Evolutionary conservation across 2,329 filamentous ascomycete genomes (phyloP), one percentile per base, ranked within the genome.

Genomic region (Aspergillus puulaauensis): DNA sequence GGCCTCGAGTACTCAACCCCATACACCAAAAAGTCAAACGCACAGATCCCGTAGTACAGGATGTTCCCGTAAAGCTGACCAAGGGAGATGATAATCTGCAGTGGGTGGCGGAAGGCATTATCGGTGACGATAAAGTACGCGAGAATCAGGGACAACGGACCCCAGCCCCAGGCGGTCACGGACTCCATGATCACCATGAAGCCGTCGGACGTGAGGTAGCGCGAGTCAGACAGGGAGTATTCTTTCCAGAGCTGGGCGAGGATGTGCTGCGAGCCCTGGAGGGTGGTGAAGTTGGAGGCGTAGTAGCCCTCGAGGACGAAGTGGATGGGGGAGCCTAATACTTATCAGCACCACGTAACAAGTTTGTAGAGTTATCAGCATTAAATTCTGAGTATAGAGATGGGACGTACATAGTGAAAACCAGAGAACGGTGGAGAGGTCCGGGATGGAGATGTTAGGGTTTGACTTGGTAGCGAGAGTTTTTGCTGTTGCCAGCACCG

Each of bases 191-290:
- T 90, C 23, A 93, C 78, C 66, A 92, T 90, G 67, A 95, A 93
- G 2, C 86, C 80, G 68, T 92, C 87, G 12, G 86, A 85, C 1
- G 87, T 90, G 59, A 96, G 77, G 67, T 96, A 96, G 24, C 91
- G 82, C 53, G 90, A 93, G 75, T 96, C 91, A 2, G 89, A 91
- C 35, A 91, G 82, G 4, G 89, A 82, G 71, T 96, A 96, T 74
- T 96, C 91, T 70, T 96, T 96, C 91, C 91, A 96, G 41, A 95
- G 80, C 77, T 96, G 90, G 3, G 86, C 89, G 58, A 91, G 88
- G 12, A 93, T 75, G 41, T 85, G 84, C 68, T 90, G 86, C 59
- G 83, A 83, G 15, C 81, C 76, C 0, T 86, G 83, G 64, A 96
- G 79, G 27, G 75, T 76, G 12, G 77, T 73, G 66, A 89, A 86